Base-by-base conservation (phyloP, 129 eudicot genomes). In the Artemisia annua region DNA sequence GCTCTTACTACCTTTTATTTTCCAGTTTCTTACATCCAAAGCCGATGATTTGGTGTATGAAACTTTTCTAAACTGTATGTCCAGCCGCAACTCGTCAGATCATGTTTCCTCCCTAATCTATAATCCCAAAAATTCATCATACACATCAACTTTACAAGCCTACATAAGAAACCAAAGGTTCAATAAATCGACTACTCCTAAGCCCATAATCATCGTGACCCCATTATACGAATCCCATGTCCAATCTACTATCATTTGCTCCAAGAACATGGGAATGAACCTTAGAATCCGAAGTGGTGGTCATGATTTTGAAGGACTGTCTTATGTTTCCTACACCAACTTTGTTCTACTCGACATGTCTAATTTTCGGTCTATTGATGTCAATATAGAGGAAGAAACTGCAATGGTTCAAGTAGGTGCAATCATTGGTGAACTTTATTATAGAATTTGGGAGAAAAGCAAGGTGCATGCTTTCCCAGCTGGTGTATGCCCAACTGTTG, bases 271-370 rank as follows among this genome's bases (percentile, higher is more conserved):
- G 11, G 77, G 62, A 39, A 78, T 78, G 18, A 72, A 78, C 66
- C 72, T 78, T 17, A 54, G 73, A 64, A 78, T 57, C 43, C 82
- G 82, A 63, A 78, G 77, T 1, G 82, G 82, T 32, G 86, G 86
- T 7, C 86, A 83, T 30, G 86, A 83, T 55, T 83, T 73, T 43
- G 83, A 78, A 72, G 86, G 86, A 24, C 53, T 78, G 9, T 83
- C 86, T 8, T 78, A 83, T 46, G 83, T 83, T 15, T 83, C 86
- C 5, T 10, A 62, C 26, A 35, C 65, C 15, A 64, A 53, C 48
- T 83, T 78, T 48, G 59, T 83, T 63, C 35, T 83, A 32, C 83
- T 83, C 3, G 86, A 83, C 39, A 74, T 78, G 83, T 74, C 75
- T 49, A 78, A 83, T 43, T 71, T 83, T 50, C 74, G 75, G 16